Evolutionary conservation across 2,329 filamentous ascomycete genomes (phyloP).

Genomic region (Colletotrichum sp.): DNA sequence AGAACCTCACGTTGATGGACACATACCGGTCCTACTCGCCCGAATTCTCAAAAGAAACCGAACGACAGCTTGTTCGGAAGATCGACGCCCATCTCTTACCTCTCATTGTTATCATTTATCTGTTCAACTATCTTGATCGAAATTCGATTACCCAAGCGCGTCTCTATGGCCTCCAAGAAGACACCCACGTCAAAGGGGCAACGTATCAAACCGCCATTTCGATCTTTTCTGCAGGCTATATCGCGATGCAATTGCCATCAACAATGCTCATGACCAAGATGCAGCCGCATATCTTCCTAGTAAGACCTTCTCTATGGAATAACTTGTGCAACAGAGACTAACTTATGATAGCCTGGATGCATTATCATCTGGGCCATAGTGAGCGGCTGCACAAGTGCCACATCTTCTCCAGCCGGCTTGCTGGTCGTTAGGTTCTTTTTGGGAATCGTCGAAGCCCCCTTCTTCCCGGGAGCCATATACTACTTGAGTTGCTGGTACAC

Average conservation of each 20-base stretch:
- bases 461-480: conserved; percentile 48
- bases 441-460: conserved; percentile 27
- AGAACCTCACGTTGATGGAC: not conserved
- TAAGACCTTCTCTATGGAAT: conserved; percentile 33
- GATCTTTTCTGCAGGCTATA: conserved; percentile 37
- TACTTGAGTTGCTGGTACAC: conserved; percentile 73
- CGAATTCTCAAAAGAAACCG: not conserved
- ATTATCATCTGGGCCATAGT: conserved; percentile 25
- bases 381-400: conserved; percentile 25
- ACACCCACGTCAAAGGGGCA: not conserved
- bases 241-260: conserved; percentile 38
- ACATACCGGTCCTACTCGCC: not conserved
- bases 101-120: conserved; percentile 56
- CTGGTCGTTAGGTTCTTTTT: conserved; percentile 32
- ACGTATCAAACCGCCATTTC: conserved; percentile 38
- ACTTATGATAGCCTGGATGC: not conserved
- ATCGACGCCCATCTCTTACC: conserved; percentile 46
- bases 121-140: conserved; percentile 38
- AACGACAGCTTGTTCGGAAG: conserved; percentile 36
- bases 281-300: conserved; percentile 45
- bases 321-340: not conserved
- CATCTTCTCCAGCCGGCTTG: conserved; percentile 6
- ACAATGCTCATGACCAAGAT: conserved; percentile 36
- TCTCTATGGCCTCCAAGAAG: not conserved
- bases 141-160: conserved; percentile 1